These are phyloP conservation scores for Pythium angustatum DNA, from an alignment of 352 stramenopile genomes.

Conservation along the genomic window DNA sequence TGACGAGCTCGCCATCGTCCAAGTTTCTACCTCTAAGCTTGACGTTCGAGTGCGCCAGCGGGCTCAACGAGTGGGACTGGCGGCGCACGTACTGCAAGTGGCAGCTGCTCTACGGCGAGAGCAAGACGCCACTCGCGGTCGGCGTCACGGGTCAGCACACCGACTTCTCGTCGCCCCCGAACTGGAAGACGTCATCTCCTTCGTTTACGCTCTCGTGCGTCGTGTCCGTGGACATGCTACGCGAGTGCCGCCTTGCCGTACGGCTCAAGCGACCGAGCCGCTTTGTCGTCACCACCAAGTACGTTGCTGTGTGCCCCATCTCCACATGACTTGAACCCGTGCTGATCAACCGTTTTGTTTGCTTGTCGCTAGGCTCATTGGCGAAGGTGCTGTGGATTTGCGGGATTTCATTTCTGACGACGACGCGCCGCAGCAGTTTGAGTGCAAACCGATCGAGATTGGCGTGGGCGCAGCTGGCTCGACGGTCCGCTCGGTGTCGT, in stretches of 20 bases:
- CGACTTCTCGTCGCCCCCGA: neutral
- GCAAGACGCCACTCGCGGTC: neutral
- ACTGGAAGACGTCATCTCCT: conserved; percentile 12
- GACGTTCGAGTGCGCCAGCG: conserved; percentile 1
- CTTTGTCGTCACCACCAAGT: conserved; percentile 22
- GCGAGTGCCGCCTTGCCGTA: conserved; percentile 15
- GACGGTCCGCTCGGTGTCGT: conserved; percentile 1
- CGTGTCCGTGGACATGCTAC: conserved; percentile 17
- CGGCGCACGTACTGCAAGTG: conserved; percentile 24
- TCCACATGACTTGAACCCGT: too few relatives aligned
- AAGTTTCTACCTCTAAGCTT: conserved; percentile 19
- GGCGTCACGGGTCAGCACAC: conserved; percentile 12
- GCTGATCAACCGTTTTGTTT: neutral
- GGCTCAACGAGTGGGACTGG: conserved; percentile 18
- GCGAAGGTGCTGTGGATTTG: conserved; percentile 18
- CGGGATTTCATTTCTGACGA: conserved; percentile 19
- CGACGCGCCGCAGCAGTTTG: conserved; percentile 18
- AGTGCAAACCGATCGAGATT: conserved; percentile 24
- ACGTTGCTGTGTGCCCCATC: conserved; percentile 1
- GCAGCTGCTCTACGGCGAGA: conserved; percentile 11
- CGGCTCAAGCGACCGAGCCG: conserved; percentile 11
- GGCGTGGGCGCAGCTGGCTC: neutral
- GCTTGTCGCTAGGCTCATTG: conserved; percentile 18
- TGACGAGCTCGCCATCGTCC: neutral
- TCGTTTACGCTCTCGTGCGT: conserved; percentile 5